Percentiles rank a stretch among this genome's conserved stretches.
These are phyloP conservation scores for Tylopilus felleus DNA, from an alignment of 768 basidiomycete species.

Conservation along the genomic window DNA sequence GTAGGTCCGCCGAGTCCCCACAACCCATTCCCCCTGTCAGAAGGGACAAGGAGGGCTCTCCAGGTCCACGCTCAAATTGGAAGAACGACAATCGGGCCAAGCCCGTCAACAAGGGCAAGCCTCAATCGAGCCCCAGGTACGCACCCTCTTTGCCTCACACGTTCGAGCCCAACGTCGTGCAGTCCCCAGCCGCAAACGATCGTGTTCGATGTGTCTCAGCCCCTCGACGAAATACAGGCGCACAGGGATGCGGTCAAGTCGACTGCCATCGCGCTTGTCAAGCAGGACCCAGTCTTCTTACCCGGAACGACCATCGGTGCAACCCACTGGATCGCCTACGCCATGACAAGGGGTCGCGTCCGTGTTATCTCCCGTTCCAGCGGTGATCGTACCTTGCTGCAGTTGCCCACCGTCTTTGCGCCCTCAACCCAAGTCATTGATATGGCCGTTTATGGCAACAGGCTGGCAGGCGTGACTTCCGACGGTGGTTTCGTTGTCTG, in stretches of 20 bases:
- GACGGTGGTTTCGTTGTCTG: conserved; percentile 89
- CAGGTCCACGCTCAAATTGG: conserved; percentile 51
- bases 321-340: conserved; percentile 90
- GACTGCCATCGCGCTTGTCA: conserved; percentile 87
- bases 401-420: conserved; percentile 63
- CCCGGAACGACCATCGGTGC: conserved; percentile 88
- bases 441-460: conserved; percentile 82
- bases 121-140: conserved; percentile 57
- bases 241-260: conserved; percentile 75
- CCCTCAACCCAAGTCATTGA: conserved; percentile 65
- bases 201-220: conserved; percentile 70
- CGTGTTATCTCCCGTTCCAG: conserved; percentile 87
- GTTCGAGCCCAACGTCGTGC: not conserved
- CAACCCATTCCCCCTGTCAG: conserved; percentile 38
- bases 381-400: conserved; percentile 83
- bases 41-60: conserved; percentile 71
- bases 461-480: conserved; percentile 81
- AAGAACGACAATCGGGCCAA: conserved; percentile 38
- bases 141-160: conserved; percentile 8
- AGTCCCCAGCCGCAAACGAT: conserved; percentile 68
- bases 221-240: conserved; percentile 73
- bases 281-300: conserved; percentile 79
- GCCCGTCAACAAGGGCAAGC: conserved; percentile 40
- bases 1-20: conserved; percentile 50
- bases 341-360: conserved; percentile 88